Evolutionary conservation across 2,329 filamentous ascomycete species (phyloP).

Genomic region (Fusarium liriodendri): DNA sequence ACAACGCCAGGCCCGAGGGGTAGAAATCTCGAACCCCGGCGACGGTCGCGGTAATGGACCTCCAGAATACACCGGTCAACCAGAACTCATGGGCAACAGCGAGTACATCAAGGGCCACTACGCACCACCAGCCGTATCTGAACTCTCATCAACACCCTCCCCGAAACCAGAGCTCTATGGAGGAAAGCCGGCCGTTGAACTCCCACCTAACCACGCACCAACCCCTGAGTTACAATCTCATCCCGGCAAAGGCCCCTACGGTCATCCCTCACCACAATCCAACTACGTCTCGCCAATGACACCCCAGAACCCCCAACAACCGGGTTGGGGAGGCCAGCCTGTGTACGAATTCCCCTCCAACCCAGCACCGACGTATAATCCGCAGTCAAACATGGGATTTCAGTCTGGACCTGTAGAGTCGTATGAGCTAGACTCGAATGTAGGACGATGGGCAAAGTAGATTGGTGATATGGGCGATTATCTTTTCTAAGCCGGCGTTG

Average conservation of each 20-base stretch:
- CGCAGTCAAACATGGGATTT: slow-evolving; percentile 44
- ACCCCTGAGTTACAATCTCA: slow-evolving; percentile 44
- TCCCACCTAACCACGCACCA: slow-evolving; percentile 39
- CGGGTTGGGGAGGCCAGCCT: slow-evolving; percentile 21
- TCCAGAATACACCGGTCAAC: slow-evolving; percentile 46
- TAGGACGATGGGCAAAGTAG: slow-evolving; percentile 18
- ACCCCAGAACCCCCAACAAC: slow-evolving; percentile 30
- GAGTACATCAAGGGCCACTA: slow-evolving; percentile 16
- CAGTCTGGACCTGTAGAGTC: slow-evolving; percentile 51
- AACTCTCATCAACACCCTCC: slow-evolving; percentile 40
- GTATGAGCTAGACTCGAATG: slow-evolving; percentile 47
- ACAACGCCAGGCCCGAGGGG: slow-evolving; percentile 38
- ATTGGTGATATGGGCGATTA: background rate
- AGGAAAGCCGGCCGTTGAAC: slow-evolving; percentile 33
- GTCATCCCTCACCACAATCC: slow-evolving; percentile 33
- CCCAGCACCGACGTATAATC: slow-evolving; percentile 22
- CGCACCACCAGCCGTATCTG: slow-evolving; percentile 25
- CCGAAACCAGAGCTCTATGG: slow-evolving; percentile 43
- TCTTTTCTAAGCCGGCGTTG: slow-evolving; percentile 24
- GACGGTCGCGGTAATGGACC: slow-evolving; percentile 5
- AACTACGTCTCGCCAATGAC: slow-evolving; percentile 21
- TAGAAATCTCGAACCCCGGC: slow-evolving; percentile 31
- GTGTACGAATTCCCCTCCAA: slow-evolving; percentile 27
- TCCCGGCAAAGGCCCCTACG: slow-evolving; percentile 25
- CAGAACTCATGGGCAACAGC: slow-evolving; percentile 45